These are phyloP conservation scores for Pseudomassariella vexata DNA, from an alignment of 2,329 filamentous ascomycete genomes.

Conservation along the genomic window DNA sequence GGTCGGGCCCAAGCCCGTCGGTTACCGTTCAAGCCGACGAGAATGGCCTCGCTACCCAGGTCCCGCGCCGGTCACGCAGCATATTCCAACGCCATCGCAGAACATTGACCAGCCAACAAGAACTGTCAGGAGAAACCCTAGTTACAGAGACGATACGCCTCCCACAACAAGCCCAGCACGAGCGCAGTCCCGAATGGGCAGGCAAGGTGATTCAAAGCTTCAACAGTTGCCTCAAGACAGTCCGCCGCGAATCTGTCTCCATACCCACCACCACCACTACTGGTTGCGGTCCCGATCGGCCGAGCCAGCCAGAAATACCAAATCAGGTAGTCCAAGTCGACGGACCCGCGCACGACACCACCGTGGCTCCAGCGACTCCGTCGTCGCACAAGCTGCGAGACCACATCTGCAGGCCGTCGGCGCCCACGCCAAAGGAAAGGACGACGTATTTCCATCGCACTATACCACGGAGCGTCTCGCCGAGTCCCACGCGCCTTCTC, in stretches of 20 bases:
- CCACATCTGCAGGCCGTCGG: slow-evolving; percentile 7
- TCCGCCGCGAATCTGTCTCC: slow-evolving; percentile 36
- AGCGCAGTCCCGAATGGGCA: slow-evolving; percentile 6
- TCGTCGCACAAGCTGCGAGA: slow-evolving; percentile 5
- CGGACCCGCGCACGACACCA: slow-evolving; percentile 2
- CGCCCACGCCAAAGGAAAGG: slow-evolving; percentile 5
- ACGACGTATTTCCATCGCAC: slow-evolving; percentile 18
- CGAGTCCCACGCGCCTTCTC: slow-evolving; percentile 16
- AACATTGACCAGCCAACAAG: background rate
- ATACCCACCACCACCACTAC: slow-evolving; percentile 59
- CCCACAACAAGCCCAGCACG: background rate
- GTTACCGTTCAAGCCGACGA: slow-evolving; percentile 9
- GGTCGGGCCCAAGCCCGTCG: slow-evolving; percentile 18
- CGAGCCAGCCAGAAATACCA: slow-evolving; percentile 7
- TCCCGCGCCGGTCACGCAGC: slow-evolving; percentile 6
- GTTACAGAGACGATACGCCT: background rate
- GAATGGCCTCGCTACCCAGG: slow-evolving; percentile 4
- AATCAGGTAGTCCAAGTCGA: background rate
- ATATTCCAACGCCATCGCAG: no score
- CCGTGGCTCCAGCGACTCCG: slow-evolving; percentile 7
- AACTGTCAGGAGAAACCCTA: background rate
- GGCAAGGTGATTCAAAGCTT: slow-evolving; percentile 4
- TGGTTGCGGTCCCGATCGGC: slow-evolving; percentile 37
- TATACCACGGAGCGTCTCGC: slow-evolving; percentile 19
- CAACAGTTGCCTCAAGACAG: slow-evolving; percentile 7